These are phyloP conservation scores for Russula dissimulans DNA, from an alignment of 768 basidiomycete species.

Conservation along the genomic window DNA sequence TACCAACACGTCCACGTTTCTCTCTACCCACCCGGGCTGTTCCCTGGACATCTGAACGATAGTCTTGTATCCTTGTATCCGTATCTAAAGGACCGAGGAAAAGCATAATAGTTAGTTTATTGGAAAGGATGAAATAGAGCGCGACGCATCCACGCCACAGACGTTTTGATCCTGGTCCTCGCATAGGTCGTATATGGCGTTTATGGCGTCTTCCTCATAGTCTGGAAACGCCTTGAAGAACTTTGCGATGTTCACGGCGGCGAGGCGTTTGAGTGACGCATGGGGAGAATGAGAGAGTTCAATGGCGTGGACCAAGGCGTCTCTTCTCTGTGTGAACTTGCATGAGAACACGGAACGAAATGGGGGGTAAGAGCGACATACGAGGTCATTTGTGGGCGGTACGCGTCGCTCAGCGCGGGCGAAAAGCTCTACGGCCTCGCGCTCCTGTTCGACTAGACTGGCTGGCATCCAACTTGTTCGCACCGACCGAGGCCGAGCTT, in stretches of 20 bases:
- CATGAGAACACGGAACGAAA: conserved; percentile 2
- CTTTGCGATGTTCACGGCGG: conserved; percentile 44
- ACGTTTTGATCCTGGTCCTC: conserved; percentile 56
- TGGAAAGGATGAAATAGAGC: not conserved
- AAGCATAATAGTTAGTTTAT: not conserved
- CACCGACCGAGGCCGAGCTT: not conserved
- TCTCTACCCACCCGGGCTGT: conserved; percentile 50
- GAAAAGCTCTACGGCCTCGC: conserved; percentile 34
- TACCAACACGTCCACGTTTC: conserved; percentile 69
- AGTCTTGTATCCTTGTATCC: conserved; percentile 59
- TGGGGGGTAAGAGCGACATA: conserved; percentile 22
- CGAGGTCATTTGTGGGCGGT: conserved; percentile 32
- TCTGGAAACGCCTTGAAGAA: conserved; percentile 64
- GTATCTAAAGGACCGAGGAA: conserved; percentile 36
- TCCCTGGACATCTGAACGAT: conserved; percentile 42
- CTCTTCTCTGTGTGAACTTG: conserved; percentile 34
- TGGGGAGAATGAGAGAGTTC: conserved; percentile 41
- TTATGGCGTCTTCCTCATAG: conserved; percentile 64
- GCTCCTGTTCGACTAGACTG: conserved; percentile 28
- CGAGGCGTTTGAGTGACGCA: conserved; percentile 43
- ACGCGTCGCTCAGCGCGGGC: conserved; percentile 35
- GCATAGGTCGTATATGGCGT: conserved; percentile 71
- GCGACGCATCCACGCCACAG: conserved; percentile 15
- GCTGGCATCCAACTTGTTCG: not conserved
- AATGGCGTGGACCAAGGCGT: conserved; percentile 45